Conservation (phyloP, 176 grass and related monocot genomes). For the Leersia perrieri region DNA sequence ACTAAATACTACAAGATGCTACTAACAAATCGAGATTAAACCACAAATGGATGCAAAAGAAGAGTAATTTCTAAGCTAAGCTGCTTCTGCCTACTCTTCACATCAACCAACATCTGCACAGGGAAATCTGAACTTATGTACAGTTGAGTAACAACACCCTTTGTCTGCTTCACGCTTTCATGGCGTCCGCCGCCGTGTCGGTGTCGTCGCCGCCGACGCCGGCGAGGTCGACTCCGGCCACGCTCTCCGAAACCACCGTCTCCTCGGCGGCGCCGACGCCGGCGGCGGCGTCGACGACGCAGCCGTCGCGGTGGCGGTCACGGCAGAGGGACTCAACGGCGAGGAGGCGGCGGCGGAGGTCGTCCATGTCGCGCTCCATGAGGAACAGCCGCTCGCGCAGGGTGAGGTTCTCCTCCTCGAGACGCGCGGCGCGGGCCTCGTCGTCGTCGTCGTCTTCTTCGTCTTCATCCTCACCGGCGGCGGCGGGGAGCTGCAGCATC, state of each 20-base stretch:
- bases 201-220: neutral
- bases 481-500: constrained; percentile 71
- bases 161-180: constrained; percentile 18
- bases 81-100: constrained; percentile 38
- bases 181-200: constrained; percentile 2
- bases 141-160: constrained; percentile 7
- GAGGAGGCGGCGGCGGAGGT: constrained; percentile 57
- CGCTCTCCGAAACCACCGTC: constrained; percentile 30
- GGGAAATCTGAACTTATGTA: constrained; percentile 40
- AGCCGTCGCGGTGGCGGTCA: constrained; percentile 27
- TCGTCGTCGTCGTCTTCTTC: constrained; percentile 44
- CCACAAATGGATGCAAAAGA: neutral
- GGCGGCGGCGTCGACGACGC: constrained; percentile 37
- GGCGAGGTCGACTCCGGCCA: neutral
- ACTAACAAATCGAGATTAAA: neutral
- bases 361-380: constrained; percentile 83
- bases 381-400: constrained; percentile 72
- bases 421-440: constrained; percentile 44
- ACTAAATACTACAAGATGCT: constrained; percentile 4
- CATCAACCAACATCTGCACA: constrained; percentile 42
- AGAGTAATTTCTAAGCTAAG: constrained; percentile 34
- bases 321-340: constrained; percentile 51
- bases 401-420: constrained; percentile 84
- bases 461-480: neutral
- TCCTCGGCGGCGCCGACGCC: neutral